Percentiles rank a stretch among this genome's conserved stretches.
These are phyloP conservation scores for Candida montana DNA, from an alignment of 805 yeast genomes.

Conservation along the genomic window DNA sequence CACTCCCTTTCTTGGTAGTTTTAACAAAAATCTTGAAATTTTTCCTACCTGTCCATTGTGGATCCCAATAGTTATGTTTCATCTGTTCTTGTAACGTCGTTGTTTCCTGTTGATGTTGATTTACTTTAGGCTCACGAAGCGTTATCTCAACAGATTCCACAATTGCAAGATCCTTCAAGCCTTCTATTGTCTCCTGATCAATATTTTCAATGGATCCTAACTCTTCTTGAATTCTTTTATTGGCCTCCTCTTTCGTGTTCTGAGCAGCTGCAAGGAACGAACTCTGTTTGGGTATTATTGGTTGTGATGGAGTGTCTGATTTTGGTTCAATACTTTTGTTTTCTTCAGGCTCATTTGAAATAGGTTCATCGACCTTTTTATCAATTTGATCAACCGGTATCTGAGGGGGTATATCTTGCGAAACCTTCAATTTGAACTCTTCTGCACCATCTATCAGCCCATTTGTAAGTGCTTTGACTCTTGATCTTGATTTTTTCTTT, in stretches of 20 bases:
- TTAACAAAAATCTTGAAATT: slow-evolving; percentile 38
- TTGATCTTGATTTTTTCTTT: slow-evolving; percentile 9
- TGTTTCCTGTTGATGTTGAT: neutral
- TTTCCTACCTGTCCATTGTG: slow-evolving; percentile 29
- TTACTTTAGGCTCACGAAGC: neutral
- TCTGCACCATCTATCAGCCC: slow-evolving; percentile 1
- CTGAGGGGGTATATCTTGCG: neutral
- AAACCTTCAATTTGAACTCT: neutral
- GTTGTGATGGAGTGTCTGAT: neutral
- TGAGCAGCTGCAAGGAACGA: slow-evolving; percentile 17
- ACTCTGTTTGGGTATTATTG: slow-evolving; percentile 1
- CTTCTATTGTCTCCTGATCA: slow-evolving; percentile 24
- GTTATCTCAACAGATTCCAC: slow-evolving; percentile 26
- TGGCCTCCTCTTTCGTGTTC: slow-evolving; percentile 18
- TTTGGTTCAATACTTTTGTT: too few species aligned
- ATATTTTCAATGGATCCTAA: slow-evolving; percentile 10
- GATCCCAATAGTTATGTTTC: slow-evolving; percentile 8
- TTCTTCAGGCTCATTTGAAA: too few species aligned
- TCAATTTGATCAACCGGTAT: neutral
- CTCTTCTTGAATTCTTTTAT: slow-evolving; percentile 17
- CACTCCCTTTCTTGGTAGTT: slow-evolving; percentile 14
- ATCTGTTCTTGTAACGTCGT: slow-evolving; percentile 8
- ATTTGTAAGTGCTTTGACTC: slow-evolving; percentile 6
- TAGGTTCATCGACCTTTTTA: too few species aligned
- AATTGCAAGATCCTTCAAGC: slow-evolving; percentile 30